Evolutionary conservation across 192 early-diverging fungal species (phyloP).

Genomic region (Backusella morwellensis): DNA sequence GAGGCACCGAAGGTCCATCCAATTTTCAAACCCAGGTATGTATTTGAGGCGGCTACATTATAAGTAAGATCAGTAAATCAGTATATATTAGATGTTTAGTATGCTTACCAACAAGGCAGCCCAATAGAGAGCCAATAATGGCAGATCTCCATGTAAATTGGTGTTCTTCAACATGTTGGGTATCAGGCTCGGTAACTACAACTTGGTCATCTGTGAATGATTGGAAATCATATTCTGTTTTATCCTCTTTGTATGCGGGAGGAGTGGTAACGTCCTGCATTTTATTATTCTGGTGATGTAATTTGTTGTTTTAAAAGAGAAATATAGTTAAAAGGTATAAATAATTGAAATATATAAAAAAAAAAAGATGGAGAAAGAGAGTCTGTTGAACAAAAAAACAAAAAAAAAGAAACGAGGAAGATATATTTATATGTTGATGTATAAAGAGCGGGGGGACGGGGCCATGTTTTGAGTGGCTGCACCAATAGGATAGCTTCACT

Average conservation of each 20-base stretch:
- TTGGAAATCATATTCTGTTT: constrained; percentile 13
- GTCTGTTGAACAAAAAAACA: not conserved
- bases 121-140: constrained; percentile 61
- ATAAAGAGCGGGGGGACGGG: not conserved
- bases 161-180: constrained; percentile 19
- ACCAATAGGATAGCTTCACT: not conserved
- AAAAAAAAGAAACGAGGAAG: not conserved
- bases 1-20: constrained; percentile 58
- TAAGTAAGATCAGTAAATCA: not conserved
- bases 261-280: not conserved
- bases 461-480: not conserved
- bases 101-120: constrained; percentile 48
- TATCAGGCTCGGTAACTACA: not conserved
- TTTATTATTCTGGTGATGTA: not conserved
- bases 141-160: constrained; percentile 50
- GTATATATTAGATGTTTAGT: not conserved
- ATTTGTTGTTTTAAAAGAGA: not conserved
- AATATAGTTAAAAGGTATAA: not conserved
- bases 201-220: constrained; percentile 15
- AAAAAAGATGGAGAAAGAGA: not conserved
- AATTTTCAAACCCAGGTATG: constrained; percentile 68
- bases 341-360: not conserved
- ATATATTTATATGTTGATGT: not conserved
- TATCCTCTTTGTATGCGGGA: constrained; percentile 10
- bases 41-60: constrained; percentile 55